phyloP scores from a whole-genome alignment of 2,329 filamentous ascomycete genomes.

The Berkeleyomyces basicola region DNA sequence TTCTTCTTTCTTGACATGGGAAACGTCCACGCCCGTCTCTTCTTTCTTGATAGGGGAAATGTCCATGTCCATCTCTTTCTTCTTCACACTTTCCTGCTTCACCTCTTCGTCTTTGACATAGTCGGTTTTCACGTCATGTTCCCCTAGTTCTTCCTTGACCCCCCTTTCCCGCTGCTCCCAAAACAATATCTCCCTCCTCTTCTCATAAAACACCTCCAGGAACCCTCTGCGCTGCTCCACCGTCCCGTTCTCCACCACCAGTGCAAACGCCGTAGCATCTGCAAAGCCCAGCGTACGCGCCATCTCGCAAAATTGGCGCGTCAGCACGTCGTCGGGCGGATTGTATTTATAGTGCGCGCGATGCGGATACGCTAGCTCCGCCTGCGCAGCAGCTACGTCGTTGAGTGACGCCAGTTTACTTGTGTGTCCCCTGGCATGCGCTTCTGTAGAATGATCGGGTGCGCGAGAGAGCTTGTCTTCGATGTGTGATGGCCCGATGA shows the following conservation, averaged over 20 bases:
- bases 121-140: not conserved
- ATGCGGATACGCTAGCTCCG: constrained; percentile 17
- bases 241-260: constrained; percentile 82
- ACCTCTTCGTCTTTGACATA: not conserved
- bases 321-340: constrained; percentile 56
- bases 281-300: constrained; percentile 61
- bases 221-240: constrained; percentile 64
- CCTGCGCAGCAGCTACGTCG: constrained; percentile 16
- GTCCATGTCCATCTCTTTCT: constrained; percentile 14
- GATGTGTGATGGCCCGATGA: constrained; percentile 82
- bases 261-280: constrained; percentile 66
- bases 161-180: constrained; percentile 14
- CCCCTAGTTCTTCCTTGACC: not conserved
- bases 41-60: not conserved
- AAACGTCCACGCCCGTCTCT: constrained; percentile 13
- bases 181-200: constrained; percentile 38
- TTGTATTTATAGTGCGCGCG: constrained; percentile 36
- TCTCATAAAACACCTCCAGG: constrained; percentile 64
- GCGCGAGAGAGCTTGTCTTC: constrained; percentile 68
- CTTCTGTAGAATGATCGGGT: constrained; percentile 38
- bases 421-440: constrained; percentile 23
- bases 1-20: not conserved
- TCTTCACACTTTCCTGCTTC: not conserved
- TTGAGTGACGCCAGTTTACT: not conserved
- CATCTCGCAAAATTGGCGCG: constrained; percentile 83